A percentile compares a stretch with the other conserved stretches of the same genome.
Evolutionary conservation across 106 monocot species (phyloP).

Genomic region (Dioscorea alata): DNA sequence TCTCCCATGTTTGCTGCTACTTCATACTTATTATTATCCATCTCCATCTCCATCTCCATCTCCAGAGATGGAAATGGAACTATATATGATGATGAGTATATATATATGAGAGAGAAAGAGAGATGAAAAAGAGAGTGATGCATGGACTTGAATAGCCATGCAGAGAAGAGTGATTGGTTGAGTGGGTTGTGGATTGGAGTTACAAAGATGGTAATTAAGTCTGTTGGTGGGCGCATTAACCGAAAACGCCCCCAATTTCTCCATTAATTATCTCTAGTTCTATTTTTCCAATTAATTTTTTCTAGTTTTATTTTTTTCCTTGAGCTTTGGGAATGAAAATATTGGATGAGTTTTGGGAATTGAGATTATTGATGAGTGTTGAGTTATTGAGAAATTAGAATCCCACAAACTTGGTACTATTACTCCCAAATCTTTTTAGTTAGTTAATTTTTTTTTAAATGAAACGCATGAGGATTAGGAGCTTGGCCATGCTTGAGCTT

Average conservation of each 20-base stretch:
- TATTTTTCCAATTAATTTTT: too few species aligned
- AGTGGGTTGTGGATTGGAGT: constrained; percentile 18
- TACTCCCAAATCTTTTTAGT: too few species aligned
- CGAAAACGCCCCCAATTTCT: too few species aligned
- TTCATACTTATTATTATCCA: constrained; percentile 6
- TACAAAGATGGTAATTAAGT: not conserved
- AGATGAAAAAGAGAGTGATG: constrained; percentile 5
- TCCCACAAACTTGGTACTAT: too few species aligned
- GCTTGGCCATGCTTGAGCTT: too few species aligned
- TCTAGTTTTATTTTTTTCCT: too few species aligned
- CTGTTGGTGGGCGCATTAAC: too few species aligned
- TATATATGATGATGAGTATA: not conserved
- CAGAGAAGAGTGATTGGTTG: not conserved
- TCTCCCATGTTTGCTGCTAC: not conserved
- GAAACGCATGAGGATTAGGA: too few species aligned
- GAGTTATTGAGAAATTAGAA: too few species aligned
- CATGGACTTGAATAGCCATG: constrained; percentile 8
- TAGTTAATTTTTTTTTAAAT: too few species aligned
- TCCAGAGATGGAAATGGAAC: not conserved
- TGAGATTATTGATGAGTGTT: not conserved
- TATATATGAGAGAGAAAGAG: constrained; percentile 3
- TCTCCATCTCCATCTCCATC: not conserved
- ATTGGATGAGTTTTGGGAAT: not conserved
- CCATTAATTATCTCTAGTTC: too few species aligned
- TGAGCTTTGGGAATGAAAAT: too few species aligned